A percentile compares a stretch with the other conserved stretches of the same genome.
phyloP scores from a whole-genome alignment of 495 filamentous ascomycete species.

The Stereocaulon alpinum region DNA sequence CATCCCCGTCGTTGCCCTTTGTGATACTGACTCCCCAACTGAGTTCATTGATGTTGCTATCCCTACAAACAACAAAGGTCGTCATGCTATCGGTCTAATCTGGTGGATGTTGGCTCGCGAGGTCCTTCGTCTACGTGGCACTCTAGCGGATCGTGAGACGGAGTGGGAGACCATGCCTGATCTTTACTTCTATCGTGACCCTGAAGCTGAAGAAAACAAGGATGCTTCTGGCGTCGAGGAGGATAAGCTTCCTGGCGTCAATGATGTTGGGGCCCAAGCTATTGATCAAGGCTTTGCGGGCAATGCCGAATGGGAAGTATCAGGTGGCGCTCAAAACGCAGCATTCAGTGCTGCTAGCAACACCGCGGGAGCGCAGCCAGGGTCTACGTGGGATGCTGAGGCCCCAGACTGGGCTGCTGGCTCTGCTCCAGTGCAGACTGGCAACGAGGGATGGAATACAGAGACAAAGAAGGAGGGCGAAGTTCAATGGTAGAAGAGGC shows the following conservation, averaged over 20 bases:
- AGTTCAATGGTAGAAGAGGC: constrained; percentile 52
- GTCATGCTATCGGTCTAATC: constrained; percentile 93
- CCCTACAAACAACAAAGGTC: constrained; percentile 99
- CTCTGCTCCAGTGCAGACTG: constrained; percentile 40
- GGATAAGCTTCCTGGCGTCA: constrained; percentile 59
- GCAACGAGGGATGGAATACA: constrained; percentile 58
- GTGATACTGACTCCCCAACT: constrained; percentile 98
- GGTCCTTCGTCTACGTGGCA: constrained; percentile 96
- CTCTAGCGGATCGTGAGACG: constrained; percentile 81
- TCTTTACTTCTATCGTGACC: constrained; percentile 99
- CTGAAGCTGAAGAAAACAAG: constrained; percentile 96
- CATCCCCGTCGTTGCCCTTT: constrained; percentile 98
- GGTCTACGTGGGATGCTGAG: constrained; percentile 68
- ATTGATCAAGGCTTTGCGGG: constrained; percentile 69
- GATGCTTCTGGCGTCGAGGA: constrained; percentile 54
- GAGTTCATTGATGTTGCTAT: constrained; percentile 99
- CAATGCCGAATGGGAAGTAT: constrained; percentile 61
- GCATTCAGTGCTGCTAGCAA: constrained; percentile 52
- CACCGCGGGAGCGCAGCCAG: constrained; percentile 44
- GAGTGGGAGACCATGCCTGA: constrained; percentile 99
- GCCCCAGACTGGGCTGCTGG: constrained; percentile 63
- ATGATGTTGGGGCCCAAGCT: constrained; percentile 72
- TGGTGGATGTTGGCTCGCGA: constrained; percentile 99
- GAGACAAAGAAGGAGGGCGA: constrained; percentile 42
- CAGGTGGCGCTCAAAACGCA: constrained; percentile 45